Conservation (phyloP, 306 rosid genomes). For the Prunus davidiana region DNA sequence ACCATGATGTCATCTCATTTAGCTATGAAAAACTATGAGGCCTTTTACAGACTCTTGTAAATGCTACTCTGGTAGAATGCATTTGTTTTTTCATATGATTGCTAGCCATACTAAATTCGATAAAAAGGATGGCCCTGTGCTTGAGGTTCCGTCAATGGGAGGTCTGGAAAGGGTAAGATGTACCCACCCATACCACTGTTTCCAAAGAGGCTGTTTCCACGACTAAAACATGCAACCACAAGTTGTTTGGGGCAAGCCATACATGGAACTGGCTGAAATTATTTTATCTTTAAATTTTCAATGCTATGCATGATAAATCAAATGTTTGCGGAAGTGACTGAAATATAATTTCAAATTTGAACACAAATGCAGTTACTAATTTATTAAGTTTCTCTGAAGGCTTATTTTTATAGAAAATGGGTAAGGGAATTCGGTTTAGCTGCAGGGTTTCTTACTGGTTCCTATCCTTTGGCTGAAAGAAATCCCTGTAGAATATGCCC, state of each 20-base stretch:
- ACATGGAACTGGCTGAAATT: not conserved
- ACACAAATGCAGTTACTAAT: not conserved
- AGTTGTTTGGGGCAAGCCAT: not conserved
- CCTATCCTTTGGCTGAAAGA: not conserved
- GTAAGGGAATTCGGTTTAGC: not conserved
- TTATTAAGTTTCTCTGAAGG: not conserved
- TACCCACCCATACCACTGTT: not conserved
- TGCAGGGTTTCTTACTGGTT: not conserved
- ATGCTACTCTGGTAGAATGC: slow-evolving; percentile 12
- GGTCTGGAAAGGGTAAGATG: not conserved
- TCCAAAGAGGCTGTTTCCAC: not conserved
- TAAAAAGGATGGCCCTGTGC: not conserved
- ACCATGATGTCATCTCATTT: slow-evolving; percentile 1
- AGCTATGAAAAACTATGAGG: not conserved
- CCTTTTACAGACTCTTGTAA: slow-evolving; percentile 2
- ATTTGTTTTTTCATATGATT: slow-evolving; percentile 6
- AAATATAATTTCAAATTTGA: not conserved
- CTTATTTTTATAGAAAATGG: too few species aligned
- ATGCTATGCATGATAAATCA: too few species aligned
- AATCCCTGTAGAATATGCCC: not conserved
- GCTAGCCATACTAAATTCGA: not conserved
- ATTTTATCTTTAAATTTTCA: not conserved
- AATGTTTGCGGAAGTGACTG: not conserved
- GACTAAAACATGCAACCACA: not conserved
- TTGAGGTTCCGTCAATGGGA: not conserved